Percentiles rank a stretch among this genome's conserved stretches.
Evolutionary conservation across 805 yeast genomes (phyloP).

Genomic region (Debaryomyces maramus): DNA sequence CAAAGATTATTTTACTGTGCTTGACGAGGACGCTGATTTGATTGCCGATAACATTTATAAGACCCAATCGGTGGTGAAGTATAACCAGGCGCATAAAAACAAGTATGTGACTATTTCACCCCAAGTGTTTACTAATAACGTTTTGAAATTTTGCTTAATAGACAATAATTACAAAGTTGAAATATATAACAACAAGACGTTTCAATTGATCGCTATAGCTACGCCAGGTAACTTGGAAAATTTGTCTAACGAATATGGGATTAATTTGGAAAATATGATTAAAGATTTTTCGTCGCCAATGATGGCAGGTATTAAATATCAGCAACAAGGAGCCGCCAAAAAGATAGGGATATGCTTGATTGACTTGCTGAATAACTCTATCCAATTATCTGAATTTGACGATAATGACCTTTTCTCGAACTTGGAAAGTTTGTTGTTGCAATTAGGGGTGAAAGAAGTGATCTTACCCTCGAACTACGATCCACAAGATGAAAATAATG

Average conservation of each 20-base stretch:
- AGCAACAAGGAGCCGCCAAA: conserved; percentile 37
- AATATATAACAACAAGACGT: conserved; percentile 63
- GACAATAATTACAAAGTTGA: conserved; percentile 77
- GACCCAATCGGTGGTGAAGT: conserved; percentile 78
- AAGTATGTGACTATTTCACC: conserved; percentile 76
- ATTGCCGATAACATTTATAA: conserved; percentile 85
- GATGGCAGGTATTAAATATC: conserved; percentile 40
- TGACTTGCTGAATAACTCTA: conserved; percentile 63
- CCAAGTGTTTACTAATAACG: conserved; percentile 61
- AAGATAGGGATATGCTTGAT: conserved; percentile 77
- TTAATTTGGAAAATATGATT: conserved; percentile 62
- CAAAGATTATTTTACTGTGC: conserved; percentile 75
- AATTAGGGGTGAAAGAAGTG: conserved; percentile 85
- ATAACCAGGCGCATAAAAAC: conserved; percentile 41
- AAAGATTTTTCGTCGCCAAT: conserved; percentile 41
- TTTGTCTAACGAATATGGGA: conserved; percentile 34
- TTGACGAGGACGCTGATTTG: conserved; percentile 72
- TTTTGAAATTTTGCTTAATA: conserved; percentile 66
- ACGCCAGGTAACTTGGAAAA: conserved; percentile 88
- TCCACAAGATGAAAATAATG: conserved; percentile 42
- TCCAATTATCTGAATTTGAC: conserved; percentile 75
- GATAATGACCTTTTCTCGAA: conserved; percentile 89
- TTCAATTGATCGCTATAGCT: conserved; percentile 60
- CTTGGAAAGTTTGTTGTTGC: conserved; percentile 81
- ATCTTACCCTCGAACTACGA: conserved; percentile 51